Evolutionary conservation across 2,329 filamentous ascomycete species (phyloP).

Genomic region (Reticulascus tulasneorum): DNA sequence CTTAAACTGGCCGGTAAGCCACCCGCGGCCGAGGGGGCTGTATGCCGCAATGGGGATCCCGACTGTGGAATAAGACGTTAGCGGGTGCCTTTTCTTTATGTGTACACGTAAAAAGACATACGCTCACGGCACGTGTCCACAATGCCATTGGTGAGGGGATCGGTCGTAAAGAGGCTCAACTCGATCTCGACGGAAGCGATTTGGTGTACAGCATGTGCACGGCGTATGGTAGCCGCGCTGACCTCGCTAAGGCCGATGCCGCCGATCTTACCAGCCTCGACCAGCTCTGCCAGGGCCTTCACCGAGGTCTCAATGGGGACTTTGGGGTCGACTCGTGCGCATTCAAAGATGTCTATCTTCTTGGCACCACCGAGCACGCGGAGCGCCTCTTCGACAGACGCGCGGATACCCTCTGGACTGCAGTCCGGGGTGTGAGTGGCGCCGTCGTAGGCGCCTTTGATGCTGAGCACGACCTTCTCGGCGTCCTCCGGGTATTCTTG

Average conservation of each 20-base stretch:
- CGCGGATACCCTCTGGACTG: constrained; percentile 43
- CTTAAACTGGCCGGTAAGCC: constrained; percentile 40
- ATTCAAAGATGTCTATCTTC: constrained; percentile 50
- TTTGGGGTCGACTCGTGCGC: constrained; percentile 32
- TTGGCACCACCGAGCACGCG: constrained; percentile 35
- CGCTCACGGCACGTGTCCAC: constrained; percentile 39
- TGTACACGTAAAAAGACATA: constrained; percentile 3
- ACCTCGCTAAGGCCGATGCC: constrained; percentile 39
- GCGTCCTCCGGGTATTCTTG: constrained; percentile 51
- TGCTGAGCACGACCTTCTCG: constrained; percentile 48
- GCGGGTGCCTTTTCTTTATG: neutral
- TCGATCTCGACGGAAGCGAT: constrained; percentile 43
- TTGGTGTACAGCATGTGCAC: constrained; percentile 29
- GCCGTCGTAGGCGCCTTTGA: constrained; percentile 49
- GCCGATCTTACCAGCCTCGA: constrained; percentile 36
- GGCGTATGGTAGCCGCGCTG: constrained; percentile 34
- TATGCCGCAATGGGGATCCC: constrained; percentile 44
- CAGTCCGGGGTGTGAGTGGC: constrained; percentile 30
- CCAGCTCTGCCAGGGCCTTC: constrained; percentile 23
- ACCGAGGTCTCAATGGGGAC: constrained; percentile 42
- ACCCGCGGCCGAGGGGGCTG: constrained; percentile 47
- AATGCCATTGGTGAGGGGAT: constrained; percentile 35
- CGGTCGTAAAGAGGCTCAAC: constrained; percentile 34
- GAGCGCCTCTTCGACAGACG: constrained; percentile 48
- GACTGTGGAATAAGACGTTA: constrained; percentile 12